These are phyloP conservation scores for Holtermannia corniformis DNA, from an alignment of 768 basidiomycete species.

Conservation along the genomic window DNA sequence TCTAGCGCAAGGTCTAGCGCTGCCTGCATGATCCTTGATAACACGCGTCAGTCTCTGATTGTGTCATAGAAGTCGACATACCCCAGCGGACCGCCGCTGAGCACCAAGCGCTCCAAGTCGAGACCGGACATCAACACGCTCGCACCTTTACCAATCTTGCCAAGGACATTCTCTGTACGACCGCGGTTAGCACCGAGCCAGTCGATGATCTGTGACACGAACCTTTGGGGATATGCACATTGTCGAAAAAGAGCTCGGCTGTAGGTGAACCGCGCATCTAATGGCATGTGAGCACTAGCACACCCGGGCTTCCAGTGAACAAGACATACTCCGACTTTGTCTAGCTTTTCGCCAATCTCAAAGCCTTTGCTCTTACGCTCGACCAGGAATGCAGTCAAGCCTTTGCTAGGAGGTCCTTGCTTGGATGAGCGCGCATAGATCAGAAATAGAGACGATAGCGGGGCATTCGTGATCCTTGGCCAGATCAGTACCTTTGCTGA, in stretches of 20 bases:
- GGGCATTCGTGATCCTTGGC: conserved; percentile 87
- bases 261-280: conserved; percentile 90
- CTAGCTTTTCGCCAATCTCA: conserved; percentile 74
- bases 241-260: conserved; percentile 83
- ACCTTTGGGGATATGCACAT: conserved; percentile 84
- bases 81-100: conserved; percentile 89
- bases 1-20: conserved; percentile 65
- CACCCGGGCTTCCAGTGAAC: neutral
- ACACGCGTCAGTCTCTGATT: neutral
- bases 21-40: conserved; percentile 71
- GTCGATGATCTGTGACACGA: conserved; percentile 12
- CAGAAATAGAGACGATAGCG: conserved; percentile 77
- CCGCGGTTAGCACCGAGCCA: conserved; percentile 1
- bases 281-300: neutral
- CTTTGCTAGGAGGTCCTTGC: conserved; percentile 60
- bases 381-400: conserved; percentile 85
- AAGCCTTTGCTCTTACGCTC: conserved; percentile 55
- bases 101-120: conserved; percentile 80
- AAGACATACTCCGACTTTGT: conserved; percentile 63
- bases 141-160: conserved; percentile 66
- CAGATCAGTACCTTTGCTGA: neutral
- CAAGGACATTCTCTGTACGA: conserved; percentile 67
- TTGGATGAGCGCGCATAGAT: conserved; percentile 86
- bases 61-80: conserved; percentile 27
- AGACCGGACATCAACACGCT: conserved; percentile 88